Evolutionary conservation across 306 rosid genomes (phyloP).

Genomic region (Ceratonia siliqua): DNA sequence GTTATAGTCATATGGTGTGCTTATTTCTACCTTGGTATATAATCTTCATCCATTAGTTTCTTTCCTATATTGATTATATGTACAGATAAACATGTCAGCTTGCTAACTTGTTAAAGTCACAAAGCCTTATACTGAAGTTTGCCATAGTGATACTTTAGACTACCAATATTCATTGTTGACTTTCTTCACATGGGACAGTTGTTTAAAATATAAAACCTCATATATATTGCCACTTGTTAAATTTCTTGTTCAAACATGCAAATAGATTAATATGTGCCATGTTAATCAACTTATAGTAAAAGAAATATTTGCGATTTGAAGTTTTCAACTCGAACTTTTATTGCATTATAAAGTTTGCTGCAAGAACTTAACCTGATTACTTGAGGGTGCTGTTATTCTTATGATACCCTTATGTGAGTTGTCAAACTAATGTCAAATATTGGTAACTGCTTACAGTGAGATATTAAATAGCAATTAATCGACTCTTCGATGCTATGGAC

Average conservation of each 20-base stretch:
- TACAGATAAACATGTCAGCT: slow-evolving; percentile 21
- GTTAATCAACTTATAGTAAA: neutral
- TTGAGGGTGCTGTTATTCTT: neutral
- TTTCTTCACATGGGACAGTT: neutral
- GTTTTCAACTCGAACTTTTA: neutral
- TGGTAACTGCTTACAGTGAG: neutral
- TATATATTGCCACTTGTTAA: neutral
- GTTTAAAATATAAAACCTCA: neutral
- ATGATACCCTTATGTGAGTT: neutral
- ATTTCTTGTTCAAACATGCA: neutral
- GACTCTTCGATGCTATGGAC: neutral
- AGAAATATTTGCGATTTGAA: neutral
- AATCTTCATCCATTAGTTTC: slow-evolving; percentile 13
- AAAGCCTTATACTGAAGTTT: neutral
- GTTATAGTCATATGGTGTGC: neutral
- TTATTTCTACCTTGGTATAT: neutral
- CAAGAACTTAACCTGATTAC: slow-evolving; percentile 10
- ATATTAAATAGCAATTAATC: neutral
- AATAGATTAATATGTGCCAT: neutral
- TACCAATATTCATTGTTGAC: neutral
- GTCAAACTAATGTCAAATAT: neutral
- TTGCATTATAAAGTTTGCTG: slow-evolving; percentile 7
- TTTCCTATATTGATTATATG: slow-evolving; percentile 31
- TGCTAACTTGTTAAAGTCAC: slow-evolving; percentile 16
- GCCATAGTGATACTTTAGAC: neutral